These are phyloP conservation scores for Sonneratia caseolaris DNA, from an alignment of 345 rosid species.

Conservation along the genomic window DNA sequence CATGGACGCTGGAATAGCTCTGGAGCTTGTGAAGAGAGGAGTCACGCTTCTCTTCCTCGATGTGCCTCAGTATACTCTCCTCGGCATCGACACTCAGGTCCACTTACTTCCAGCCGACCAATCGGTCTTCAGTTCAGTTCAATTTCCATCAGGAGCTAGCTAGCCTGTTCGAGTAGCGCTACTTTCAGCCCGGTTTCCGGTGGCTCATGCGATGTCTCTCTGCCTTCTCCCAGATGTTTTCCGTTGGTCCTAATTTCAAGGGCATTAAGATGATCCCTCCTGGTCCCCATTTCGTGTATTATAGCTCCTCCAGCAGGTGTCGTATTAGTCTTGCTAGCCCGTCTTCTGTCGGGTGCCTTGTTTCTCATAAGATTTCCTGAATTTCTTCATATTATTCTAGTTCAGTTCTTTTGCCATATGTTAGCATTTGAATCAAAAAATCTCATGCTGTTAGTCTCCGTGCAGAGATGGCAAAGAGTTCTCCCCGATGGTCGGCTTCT, in stretches of 20 bases:
- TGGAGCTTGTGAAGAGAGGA: slow-evolving; percentile 68
- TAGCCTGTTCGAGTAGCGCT: not conserved
- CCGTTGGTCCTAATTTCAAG: slow-evolving; percentile 64
- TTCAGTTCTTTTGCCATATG: not conserved
- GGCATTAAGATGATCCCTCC: slow-evolving; percentile 98
- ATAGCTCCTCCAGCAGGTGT: slow-evolving; percentile 69
- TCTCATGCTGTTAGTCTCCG: not conserved
- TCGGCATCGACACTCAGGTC: slow-evolving; percentile 86
- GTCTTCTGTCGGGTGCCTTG: not conserved
- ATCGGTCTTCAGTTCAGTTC: not conserved
- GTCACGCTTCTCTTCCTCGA: slow-evolving; percentile 76
- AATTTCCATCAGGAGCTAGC: not conserved
- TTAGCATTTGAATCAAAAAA: not conserved
- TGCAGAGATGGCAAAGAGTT: slow-evolving; percentile 79
- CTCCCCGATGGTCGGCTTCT: slow-evolving; percentile 76
- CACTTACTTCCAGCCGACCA: not conserved
- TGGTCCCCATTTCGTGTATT: slow-evolving; percentile 76
- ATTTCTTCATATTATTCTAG: not conserved
- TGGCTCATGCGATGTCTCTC: not conserved
- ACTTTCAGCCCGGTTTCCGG: not conserved
- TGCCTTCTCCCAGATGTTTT: slow-evolving; percentile 39
- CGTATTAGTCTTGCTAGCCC: not conserved
- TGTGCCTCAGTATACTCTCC: slow-evolving; percentile 68
- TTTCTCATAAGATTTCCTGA: not conserved
- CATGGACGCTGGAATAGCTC: slow-evolving; percentile 72